Evolutionary conservation across 768 basidiomycete genomes (phyloP).

Genomic region (Agaricus bisporus): DNA sequence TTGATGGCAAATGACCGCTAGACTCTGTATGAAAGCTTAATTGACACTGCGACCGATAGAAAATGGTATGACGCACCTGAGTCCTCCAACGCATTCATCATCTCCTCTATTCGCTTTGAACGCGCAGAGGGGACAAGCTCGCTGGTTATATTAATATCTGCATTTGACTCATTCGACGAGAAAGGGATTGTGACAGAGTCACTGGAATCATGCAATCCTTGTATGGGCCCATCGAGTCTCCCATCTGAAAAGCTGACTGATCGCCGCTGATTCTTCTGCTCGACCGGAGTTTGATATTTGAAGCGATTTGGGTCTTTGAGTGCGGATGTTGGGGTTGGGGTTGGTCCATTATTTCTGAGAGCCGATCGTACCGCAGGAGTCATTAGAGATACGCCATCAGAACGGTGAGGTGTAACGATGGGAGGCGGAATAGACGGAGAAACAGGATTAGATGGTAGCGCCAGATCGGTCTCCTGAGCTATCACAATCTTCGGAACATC

Average conservation of each 20-base stretch:
- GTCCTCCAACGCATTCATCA: conserved; percentile 70
- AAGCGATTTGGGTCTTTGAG: conserved; percentile 46
- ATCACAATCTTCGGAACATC: conserved; percentile 3
- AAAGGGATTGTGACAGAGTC: conserved; percentile 1
- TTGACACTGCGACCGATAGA: conserved; percentile 5
- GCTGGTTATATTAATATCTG: conserved; percentile 20
- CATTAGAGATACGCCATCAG: conserved; percentile 6
- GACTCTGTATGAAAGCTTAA: conserved; percentile 26
- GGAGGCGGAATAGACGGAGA: neutral
- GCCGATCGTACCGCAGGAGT: conserved; percentile 39
- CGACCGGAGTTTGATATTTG: conserved; percentile 51
- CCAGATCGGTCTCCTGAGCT: conserved; percentile 3
- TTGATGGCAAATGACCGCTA: conserved; percentile 51
- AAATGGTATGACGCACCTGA: conserved; percentile 41
- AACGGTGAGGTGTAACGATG: conserved; percentile 4
- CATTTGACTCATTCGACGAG: conserved; percentile 1
- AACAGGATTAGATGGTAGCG: neutral
- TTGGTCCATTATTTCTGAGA: conserved; percentile 36
- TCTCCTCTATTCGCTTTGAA: conserved; percentile 75
- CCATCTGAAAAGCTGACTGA: conserved; percentile 98
- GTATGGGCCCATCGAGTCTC: conserved; percentile 82
- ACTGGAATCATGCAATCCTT: conserved; percentile 37
- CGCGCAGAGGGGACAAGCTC: conserved; percentile 53
- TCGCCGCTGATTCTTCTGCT: conserved; percentile 49
- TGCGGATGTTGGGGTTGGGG: conserved; percentile 56